A percentile compares a stretch with the other conserved stretches of the same genome.
Evolutionary conservation across 345 rosid species (phyloP).

Genomic region (Melaleuca alternifolia): DNA sequence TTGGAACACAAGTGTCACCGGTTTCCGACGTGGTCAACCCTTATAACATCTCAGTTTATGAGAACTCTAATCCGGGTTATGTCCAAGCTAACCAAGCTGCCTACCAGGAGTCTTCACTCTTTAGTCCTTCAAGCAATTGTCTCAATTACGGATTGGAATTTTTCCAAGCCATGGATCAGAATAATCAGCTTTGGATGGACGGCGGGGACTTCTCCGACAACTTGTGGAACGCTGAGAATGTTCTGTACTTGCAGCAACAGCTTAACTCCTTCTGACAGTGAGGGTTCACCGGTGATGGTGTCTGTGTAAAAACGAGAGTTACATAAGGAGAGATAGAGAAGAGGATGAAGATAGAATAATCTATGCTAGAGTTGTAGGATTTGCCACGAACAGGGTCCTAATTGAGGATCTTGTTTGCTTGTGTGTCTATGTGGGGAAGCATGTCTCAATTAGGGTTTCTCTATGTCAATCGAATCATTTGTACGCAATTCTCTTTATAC

Average conservation of each 20-base stretch:
- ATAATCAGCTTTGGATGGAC: constrained; percentile 31
- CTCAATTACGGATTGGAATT: constrained; percentile 28
- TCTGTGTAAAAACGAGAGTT: not conserved
- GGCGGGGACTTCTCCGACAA: constrained; percentile 48
- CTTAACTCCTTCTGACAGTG: constrained; percentile 19
- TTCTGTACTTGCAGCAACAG: constrained; percentile 57
- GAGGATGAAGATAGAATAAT: not conserved
- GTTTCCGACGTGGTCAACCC: constrained; percentile 52
- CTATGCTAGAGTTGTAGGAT: not conserved
- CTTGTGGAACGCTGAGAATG: constrained; percentile 65
- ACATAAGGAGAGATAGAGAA: not conserved
- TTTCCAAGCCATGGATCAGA: constrained; percentile 36
- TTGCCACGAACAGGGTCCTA: not conserved
- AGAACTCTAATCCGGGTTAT: constrained; percentile 41
- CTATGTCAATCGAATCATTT: not conserved
- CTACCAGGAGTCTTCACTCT: constrained; percentile 31
- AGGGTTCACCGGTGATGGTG: not conserved
- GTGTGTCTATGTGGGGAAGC: not conserved
- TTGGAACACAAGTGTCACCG: constrained; percentile 46
- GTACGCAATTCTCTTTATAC: not conserved
- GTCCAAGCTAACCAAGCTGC: constrained; percentile 26
- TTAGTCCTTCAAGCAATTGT: constrained; percentile 32
- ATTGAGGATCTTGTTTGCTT: not conserved
- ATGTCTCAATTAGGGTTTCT: not conserved
- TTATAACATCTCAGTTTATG: constrained; percentile 25